Conservation (phyloP, 495 filamentous ascomycete genomes). For the Aeminium ludgeri region DNA sequence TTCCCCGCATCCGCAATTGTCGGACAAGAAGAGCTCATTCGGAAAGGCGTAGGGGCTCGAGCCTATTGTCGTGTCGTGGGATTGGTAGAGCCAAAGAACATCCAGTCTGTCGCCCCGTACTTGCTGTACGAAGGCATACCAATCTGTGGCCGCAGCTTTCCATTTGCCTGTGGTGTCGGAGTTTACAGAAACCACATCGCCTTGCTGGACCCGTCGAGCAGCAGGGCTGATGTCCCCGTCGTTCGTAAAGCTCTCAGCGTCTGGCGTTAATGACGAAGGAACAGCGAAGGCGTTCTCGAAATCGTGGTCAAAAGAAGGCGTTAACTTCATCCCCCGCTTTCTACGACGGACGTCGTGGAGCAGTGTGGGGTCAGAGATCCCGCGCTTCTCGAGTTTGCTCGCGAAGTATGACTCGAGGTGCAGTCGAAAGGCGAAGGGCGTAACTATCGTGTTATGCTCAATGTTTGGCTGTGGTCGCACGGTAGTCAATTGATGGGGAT, state of each 20-base stretch:
- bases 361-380: constrained; percentile 1
- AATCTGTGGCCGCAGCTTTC: constrained; percentile 32
- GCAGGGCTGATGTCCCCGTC: too few species aligned
- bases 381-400: constrained; percentile 22
- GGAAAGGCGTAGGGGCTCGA: constrained; percentile 45
- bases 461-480: constrained; percentile 5
- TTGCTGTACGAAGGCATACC: constrained; percentile 52
- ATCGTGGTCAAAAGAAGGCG: not conserved
- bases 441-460: constrained; percentile 41
- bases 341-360: not conserved
- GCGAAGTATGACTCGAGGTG: constrained; percentile 48
- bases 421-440: constrained; percentile 44
- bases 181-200: constrained; percentile 34
- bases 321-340: constrained; percentile 6
- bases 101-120: constrained; percentile 33
- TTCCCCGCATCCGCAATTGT: constrained; percentile 51
- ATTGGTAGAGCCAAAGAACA: constrained; percentile 55
- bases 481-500: constrained; percentile 15
- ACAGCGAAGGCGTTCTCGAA: too few species aligned
- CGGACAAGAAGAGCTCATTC: constrained; percentile 60
- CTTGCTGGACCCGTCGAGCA: constrained; percentile 22
- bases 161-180: constrained; percentile 37
- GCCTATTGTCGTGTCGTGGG: constrained; percentile 47
- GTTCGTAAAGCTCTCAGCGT: too few species aligned
- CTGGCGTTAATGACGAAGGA: too few species aligned